A percentile compares a stretch with the other conserved stretches of the same genome.
Conservation (phyloP, 2,329 filamentous ascomycete genomes). For the Talaromyces sp. region DNA sequence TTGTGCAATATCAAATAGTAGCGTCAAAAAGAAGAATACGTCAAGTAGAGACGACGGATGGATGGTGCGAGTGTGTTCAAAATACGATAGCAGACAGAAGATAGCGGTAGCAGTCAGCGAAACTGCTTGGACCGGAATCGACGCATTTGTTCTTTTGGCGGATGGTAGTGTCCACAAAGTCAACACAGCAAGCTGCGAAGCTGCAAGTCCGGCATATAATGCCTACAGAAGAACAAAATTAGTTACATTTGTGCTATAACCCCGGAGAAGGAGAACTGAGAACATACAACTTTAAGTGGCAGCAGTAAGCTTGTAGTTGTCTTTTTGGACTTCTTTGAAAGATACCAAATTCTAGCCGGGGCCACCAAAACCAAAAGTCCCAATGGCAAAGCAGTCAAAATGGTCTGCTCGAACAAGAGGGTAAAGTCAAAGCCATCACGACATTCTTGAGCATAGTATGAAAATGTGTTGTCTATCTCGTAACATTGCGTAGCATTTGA, state of each 20-base stretch:
- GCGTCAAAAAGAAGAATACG: constrained; percentile 43
- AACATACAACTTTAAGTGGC: constrained; percentile 39
- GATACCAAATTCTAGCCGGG: constrained; percentile 37
- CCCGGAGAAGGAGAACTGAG: neutral
- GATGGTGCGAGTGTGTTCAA: constrained; percentile 30
- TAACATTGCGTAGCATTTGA: constrained; percentile 29
- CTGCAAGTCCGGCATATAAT: constrained; percentile 33
- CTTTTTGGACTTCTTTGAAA: constrained; percentile 37
- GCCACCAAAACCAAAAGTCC: constrained; percentile 36
- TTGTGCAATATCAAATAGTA: constrained; percentile 44
- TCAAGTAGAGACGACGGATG: constrained; percentile 32
- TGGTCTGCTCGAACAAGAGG: constrained; percentile 47
- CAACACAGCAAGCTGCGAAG: constrained; percentile 39
- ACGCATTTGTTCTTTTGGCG: constrained; percentile 34
- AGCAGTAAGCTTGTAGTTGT: constrained; percentile 34
- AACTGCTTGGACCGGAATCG: constrained; percentile 36
- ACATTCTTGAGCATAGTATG: constrained; percentile 35
- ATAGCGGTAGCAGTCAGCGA: constrained; percentile 30
- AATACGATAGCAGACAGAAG: constrained; percentile 32
- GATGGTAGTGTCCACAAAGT: constrained; percentile 38
- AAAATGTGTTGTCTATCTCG: constrained; percentile 37
- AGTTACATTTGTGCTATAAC: neutral
- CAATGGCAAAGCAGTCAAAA: constrained; percentile 40
- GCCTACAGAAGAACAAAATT: constrained; percentile 25
- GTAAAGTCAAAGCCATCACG: constrained; percentile 47